Conservation (phyloP, 176 grass and related monocot genomes). For the Phoenix dactylifera region DNA sequence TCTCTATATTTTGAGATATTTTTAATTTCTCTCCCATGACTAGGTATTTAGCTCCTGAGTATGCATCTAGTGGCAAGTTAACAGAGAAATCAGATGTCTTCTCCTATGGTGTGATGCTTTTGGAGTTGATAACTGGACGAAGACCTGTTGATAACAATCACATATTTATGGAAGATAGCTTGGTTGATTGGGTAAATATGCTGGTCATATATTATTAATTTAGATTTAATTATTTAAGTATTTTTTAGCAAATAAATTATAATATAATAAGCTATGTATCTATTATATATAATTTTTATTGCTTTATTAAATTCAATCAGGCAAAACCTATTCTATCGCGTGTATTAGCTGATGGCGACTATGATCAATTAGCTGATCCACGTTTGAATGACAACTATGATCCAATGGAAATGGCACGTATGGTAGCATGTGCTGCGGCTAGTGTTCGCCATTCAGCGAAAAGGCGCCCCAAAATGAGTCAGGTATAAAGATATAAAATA, state of each 20-base stretch:
- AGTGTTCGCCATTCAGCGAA: conserved; percentile 48
- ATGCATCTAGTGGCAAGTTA: conserved; percentile 16
- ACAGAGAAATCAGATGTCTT: conserved; percentile 18
- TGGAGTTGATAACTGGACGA: conserved; percentile 15
- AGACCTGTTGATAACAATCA: conserved; percentile 11
- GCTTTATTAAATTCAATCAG: conserved; percentile 6
- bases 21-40: too few relatives aligned
- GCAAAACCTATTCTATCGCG: conserved; percentile 42
- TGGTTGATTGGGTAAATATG: conserved; percentile 6
- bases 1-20: too few relatives aligned
- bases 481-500: conserved; percentile 17
- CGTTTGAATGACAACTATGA: conserved; percentile 43
- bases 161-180: conserved; percentile 12
- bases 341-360: conserved; percentile 54
- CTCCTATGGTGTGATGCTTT: conserved; percentile 15
- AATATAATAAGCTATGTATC: conserved; percentile 5
- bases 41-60: conserved; percentile 19
- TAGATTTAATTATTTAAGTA: too few relatives aligned
- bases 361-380: conserved; percentile 42
- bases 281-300: neutral
- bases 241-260: neutral
- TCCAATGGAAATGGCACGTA: conserved; percentile 48
- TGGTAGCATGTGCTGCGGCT: conserved; percentile 42
- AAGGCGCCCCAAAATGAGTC: conserved; percentile 65
- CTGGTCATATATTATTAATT: neutral